These are phyloP conservation scores for Boechera stricta DNA, from an alignment of 345 rosid species.

Conservation along the genomic window DNA sequence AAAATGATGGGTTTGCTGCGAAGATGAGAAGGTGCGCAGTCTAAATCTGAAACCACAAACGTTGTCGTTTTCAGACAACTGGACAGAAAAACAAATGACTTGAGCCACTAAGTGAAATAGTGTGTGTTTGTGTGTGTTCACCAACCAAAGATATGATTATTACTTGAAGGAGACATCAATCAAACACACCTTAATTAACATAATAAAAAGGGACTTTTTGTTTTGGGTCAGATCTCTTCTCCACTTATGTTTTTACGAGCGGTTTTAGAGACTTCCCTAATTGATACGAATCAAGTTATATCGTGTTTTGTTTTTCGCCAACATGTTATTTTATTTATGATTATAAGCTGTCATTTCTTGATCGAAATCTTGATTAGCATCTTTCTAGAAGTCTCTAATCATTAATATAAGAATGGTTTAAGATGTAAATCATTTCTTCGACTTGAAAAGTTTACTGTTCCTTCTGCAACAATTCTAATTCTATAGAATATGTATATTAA, in stretches of 20 bases:
- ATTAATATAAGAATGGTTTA: not conserved
- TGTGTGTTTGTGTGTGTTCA: slow-evolving; percentile 33
- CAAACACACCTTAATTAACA: slow-evolving; percentile 37
- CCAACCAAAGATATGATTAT: slow-evolving; percentile 42
- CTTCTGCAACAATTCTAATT: not conserved
- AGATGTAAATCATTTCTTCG: not conserved
- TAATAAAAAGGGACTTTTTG: slow-evolving; percentile 40
- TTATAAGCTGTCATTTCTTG: slow-evolving; percentile 24
- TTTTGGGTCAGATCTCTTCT: slow-evolving; percentile 36
- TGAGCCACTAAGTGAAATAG: slow-evolving; percentile 31
- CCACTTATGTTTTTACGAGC: slow-evolving; percentile 2
- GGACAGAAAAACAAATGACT: not conserved
- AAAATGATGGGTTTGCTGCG: slow-evolving; percentile 18
- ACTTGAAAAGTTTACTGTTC: not conserved
- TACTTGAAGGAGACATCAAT: slow-evolving; percentile 42
- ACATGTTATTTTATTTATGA: slow-evolving; percentile 23
- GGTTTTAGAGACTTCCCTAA: slow-evolving; percentile 27
- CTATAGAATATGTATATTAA: not conserved
- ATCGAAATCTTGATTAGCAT: slow-evolving; percentile 21
- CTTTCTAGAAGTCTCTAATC: slow-evolving; percentile 12
- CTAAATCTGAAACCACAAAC: slow-evolving; percentile 40
- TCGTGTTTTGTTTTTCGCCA: slow-evolving; percentile 26
- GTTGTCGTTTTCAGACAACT: slow-evolving; percentile 40
- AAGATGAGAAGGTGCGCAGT: slow-evolving; percentile 37
- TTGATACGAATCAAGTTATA: slow-evolving; percentile 7